These are phyloP conservation scores for Chaetomium sp. DNA, from an alignment of 2,329 filamentous ascomycete genomes.

Conservation along the genomic window DNA sequence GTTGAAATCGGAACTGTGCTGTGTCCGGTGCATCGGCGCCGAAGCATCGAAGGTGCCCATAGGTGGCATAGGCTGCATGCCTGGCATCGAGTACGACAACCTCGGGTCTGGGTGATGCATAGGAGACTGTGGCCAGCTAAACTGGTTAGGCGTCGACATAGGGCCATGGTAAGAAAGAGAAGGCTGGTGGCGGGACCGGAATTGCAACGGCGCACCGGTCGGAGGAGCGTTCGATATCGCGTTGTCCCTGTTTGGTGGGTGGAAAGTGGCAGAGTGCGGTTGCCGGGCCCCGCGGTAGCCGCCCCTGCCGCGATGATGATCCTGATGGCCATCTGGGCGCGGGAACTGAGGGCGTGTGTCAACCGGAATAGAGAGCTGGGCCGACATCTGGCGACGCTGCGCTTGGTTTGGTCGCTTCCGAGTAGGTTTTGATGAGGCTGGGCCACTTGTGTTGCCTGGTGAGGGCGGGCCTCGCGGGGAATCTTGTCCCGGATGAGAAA, in stretches of 20 bases:
- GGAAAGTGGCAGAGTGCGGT: slow-evolving; percentile 42
- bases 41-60: slow-evolving; percentile 27
- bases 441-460: not conserved
- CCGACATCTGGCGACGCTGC: slow-evolving; percentile 63
- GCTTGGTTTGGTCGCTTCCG: slow-evolving; percentile 64
- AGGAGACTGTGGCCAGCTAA: slow-evolving; percentile 37
- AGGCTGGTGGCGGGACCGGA: slow-evolving; percentile 39
- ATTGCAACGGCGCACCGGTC: slow-evolving; percentile 28
- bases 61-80: slow-evolving; percentile 5
- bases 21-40: slow-evolving; percentile 26
- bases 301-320: slow-evolving; percentile 36
- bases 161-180: slow-evolving; percentile 41
- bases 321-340: slow-evolving; percentile 37
- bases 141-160: slow-evolving; percentile 30
- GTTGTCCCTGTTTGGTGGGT: slow-evolving; percentile 36
- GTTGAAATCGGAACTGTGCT: slow-evolving; percentile 27
- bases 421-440: slow-evolving; percentile 34
- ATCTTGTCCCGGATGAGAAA: not conserved
- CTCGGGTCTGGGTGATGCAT: slow-evolving; percentile 21
- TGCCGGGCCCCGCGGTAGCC: slow-evolving; percentile 34
- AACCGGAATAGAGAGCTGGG: slow-evolving; percentile 59
- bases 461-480: slow-evolving; percentile 23
- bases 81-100: slow-evolving; percentile 26
- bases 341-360: slow-evolving; percentile 47
- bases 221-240: slow-evolving; percentile 25